A percentile compares a stretch with the other conserved stretches of the same genome.
phyloP scores from a whole-genome alignment of 2,329 filamentous ascomycete genomes.

The Exophiala bonariae region DNA sequence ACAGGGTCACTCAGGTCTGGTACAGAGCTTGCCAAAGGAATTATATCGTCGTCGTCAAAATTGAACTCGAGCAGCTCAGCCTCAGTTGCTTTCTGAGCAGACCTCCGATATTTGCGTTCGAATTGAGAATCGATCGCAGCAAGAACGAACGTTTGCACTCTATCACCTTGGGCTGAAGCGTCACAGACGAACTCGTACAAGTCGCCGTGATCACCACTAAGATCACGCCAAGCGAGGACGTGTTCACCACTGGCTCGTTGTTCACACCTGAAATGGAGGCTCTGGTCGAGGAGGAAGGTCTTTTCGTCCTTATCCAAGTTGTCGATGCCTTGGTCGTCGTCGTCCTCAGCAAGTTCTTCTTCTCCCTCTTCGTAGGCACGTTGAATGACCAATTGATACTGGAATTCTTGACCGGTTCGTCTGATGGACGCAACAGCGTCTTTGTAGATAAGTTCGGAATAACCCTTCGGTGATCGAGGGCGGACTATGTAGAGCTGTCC shows the following conservation, averaged over 20 bases:
- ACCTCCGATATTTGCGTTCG: constrained; percentile 89
- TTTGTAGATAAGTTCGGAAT: constrained; percentile 98
- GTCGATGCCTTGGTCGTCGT: constrained; percentile 76
- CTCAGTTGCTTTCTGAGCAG: constrained; percentile 75
- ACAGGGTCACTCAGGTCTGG: constrained; percentile 46
- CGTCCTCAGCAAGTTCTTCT: constrained; percentile 88
- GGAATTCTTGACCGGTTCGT: constrained; percentile 88
- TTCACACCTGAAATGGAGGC: constrained; percentile 82
- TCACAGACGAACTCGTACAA: constrained; percentile 99
- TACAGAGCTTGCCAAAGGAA: constrained; percentile 61
- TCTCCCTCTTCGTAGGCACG: constrained; percentile 97
- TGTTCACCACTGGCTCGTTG: constrained; percentile 77
- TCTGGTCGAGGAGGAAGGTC: constrained; percentile 92
- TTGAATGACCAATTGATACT: constrained; percentile 96
- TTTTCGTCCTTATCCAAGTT: constrained; percentile 95
- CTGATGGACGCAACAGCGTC: constrained; percentile 91
- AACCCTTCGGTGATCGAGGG: constrained; percentile 91
- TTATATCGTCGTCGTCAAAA: constrained; percentile 65
- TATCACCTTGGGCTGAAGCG: constrained; percentile 64
- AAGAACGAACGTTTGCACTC: constrained; percentile 77
- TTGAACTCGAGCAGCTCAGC: constrained; percentile 79
- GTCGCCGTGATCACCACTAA: constrained; percentile 90
- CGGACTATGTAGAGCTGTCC: constrained; percentile 97
- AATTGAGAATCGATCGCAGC: constrained; percentile 92
- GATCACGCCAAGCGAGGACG: constrained; percentile 89